Conservation (phyloP, 176 grass and related monocot species). For the Zoysia pacifica region DNA sequence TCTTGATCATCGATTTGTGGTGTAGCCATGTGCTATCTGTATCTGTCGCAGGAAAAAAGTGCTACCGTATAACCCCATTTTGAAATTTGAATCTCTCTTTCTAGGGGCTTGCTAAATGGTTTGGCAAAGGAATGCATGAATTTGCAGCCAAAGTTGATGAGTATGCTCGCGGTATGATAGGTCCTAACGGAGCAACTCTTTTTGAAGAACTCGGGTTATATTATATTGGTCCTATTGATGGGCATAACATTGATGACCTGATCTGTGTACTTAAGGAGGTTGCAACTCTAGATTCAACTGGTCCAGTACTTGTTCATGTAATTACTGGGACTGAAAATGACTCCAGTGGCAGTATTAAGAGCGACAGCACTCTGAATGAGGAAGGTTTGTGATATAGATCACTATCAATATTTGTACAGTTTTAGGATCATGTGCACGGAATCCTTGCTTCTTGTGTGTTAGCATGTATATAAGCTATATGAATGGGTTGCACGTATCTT, state of each 20-base stretch:
- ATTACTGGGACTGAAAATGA: constrained; percentile 63
- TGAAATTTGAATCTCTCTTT: constrained; percentile 35
- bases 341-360: constrained; percentile 28
- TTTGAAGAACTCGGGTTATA: constrained; percentile 89
- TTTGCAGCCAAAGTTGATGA: constrained; percentile 83
- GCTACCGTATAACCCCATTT: background rate
- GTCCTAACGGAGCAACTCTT: constrained; percentile 70
- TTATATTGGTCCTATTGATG: constrained; percentile 84
- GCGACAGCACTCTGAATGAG: constrained; percentile 26
- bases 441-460: constrained; percentile 3
- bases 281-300: constrained; percentile 63
- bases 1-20: background rate
- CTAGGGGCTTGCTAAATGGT: constrained; percentile 72
- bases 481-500: background rate
- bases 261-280: constrained; percentile 79
- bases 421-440: background rate
- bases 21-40: constrained; percentile 8
- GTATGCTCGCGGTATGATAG: constrained; percentile 80
- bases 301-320: constrained; percentile 71
- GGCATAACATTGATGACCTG: constrained; percentile 78
- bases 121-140: constrained; percentile 80
- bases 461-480: background rate
- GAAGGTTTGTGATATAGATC: constrained; percentile 35
- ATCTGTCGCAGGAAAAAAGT: too few species aligned
- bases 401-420: background rate